phyloP scores from a whole-genome alignment of 2,329 filamentous ascomycete genomes.

The Ceratocystis diversiconidia region DNA sequence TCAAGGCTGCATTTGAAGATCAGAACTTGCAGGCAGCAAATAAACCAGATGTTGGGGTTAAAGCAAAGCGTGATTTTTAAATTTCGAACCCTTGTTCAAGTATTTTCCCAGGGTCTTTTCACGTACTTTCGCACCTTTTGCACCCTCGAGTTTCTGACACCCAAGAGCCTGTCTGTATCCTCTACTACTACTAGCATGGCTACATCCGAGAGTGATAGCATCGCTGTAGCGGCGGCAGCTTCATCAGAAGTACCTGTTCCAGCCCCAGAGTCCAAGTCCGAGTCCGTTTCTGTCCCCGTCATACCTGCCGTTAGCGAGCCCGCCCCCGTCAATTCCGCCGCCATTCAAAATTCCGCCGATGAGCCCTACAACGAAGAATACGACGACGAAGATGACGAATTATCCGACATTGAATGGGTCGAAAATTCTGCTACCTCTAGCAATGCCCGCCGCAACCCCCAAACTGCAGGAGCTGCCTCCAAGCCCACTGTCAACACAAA shows the following conservation, averaged over 20 bases:
- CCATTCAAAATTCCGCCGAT: slow-evolving; percentile 19
- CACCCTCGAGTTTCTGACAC: slow-evolving; percentile 19
- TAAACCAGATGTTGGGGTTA: slow-evolving; percentile 22
- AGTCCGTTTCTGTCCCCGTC: not conserved
- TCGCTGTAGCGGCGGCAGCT: not conserved
- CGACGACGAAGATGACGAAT: slow-evolving; percentile 47
- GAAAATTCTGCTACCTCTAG: not conserved
- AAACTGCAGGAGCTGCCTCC: slow-evolving; percentile 17
- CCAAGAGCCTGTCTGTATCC: slow-evolving; percentile 22
- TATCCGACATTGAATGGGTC: slow-evolving; percentile 20
- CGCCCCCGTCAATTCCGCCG: slow-evolving; percentile 7
- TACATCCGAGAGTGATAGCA: slow-evolving; percentile 5
- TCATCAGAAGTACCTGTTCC: slow-evolving; percentile 20
- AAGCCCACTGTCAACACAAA: slow-evolving; percentile 67
- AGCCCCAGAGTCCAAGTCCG: not conserved
- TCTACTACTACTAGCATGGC: slow-evolving; percentile 19
- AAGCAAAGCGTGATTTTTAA: not conserved
- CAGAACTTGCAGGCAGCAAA: slow-evolving; percentile 18
- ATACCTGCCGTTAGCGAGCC: not conserved
- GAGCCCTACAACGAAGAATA: slow-evolving; percentile 42
- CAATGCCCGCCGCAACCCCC: slow-evolving; percentile 15
- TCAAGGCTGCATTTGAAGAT: not conserved
- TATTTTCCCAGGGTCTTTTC: slow-evolving; percentile 8
- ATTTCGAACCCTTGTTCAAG: slow-evolving; percentile 10
- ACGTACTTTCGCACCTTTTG: slow-evolving; percentile 7